A percentile compares a stretch with the other conserved stretches of the same genome.
phyloP scores from a whole-genome alignment of 306 rosid genomes.

The Gillenia trifoliata region DNA sequence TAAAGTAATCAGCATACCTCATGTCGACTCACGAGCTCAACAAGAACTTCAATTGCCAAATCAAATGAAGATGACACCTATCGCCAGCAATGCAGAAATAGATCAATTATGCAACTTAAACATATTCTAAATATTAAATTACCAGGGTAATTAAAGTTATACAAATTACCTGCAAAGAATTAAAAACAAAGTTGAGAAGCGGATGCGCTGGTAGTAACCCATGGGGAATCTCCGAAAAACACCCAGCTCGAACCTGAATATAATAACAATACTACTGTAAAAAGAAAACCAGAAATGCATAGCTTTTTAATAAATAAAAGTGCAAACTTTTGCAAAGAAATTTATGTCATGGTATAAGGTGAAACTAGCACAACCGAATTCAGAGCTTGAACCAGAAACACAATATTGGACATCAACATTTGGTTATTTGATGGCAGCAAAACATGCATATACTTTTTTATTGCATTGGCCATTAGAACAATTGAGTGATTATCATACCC shows the following conservation, averaged over 20 bases:
- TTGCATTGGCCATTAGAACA: conserved; percentile 8
- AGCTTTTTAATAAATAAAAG: no score
- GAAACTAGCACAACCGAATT: neutral
- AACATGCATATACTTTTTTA: neutral
- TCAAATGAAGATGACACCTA: conserved; percentile 76
- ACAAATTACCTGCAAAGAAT: conserved; percentile 70
- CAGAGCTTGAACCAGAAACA: neutral
- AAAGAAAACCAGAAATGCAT: conserved; percentile 1
- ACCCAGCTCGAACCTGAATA: conserved; percentile 85
- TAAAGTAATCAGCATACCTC: conserved; percentile 58
- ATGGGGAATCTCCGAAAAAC: conserved; percentile 85
- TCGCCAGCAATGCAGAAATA: conserved; percentile 29
- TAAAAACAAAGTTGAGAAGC: conserved; percentile 74
- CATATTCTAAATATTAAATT: conserved; percentile 6
- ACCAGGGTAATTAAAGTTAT: conserved; percentile 14
- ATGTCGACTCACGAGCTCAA: conserved; percentile 80
- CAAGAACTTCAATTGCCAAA: conserved; percentile 91
- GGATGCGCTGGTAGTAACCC: conserved; percentile 80
- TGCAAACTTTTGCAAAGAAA: neutral
- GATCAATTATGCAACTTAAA: conserved; percentile 9
- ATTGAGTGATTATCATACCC: conserved; percentile 48
- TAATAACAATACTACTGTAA: conserved; percentile 16
- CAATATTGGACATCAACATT: neutral
- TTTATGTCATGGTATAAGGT: neutral
- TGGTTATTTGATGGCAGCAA: neutral